Evolutionary conservation across 139 green algal genomes (phyloP), one percentile per base, ranked within the genome.

Genomic region (Chlamydomonas sp.): DNA sequence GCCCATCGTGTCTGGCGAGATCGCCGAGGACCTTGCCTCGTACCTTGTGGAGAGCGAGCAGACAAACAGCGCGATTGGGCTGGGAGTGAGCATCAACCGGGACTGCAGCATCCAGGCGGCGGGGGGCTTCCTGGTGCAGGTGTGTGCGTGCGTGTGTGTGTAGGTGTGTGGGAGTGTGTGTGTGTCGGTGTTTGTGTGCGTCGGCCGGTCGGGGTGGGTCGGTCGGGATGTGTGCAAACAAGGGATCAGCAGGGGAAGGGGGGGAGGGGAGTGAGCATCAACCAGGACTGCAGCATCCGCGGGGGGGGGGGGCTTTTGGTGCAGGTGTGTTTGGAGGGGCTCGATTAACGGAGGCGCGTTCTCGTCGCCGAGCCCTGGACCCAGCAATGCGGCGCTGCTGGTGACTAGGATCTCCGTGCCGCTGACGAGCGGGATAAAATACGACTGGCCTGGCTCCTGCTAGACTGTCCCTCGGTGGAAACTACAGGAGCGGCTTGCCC

Each of bases 21-120:
- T 97, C 10, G 92, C 85, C 1, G 91, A 96, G 68, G 92, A 97
- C 82, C 71, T 97, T 24, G 88, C 92, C 0, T 78, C 74, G 35
- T 97, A 97, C 79, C 71, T 97, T 72, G 83, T 85, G 31, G 78
- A 88, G 31, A 84, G 69, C 33, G 80, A 86, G 58, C 78, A 88
- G 77, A 84, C 72, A 22, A 91, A 95, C 76, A 83, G 62, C n/a
- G 92, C 91, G 0, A 69, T 97, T n/a, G 90, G 68, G 0, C 77
- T 96, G 59, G 92, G 91, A 0, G 90, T 97, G 29, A 81, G 74
- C 6, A 81, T 97, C 35, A 76, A 85, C 69, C 75, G 81, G 10
- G 84, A 94, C 37, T 76, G 75, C 38, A 39, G 60, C 1, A 74
- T 92, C 8, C 72, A 77, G 31, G 75, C 85, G 39, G 90, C 90